Percentiles rank a stretch among this genome's conserved stretches.
Evolutionary conservation across 768 basidiomycete species (phyloP).

Genomic region (Pseudohyphozyma bogoriensis): DNA sequence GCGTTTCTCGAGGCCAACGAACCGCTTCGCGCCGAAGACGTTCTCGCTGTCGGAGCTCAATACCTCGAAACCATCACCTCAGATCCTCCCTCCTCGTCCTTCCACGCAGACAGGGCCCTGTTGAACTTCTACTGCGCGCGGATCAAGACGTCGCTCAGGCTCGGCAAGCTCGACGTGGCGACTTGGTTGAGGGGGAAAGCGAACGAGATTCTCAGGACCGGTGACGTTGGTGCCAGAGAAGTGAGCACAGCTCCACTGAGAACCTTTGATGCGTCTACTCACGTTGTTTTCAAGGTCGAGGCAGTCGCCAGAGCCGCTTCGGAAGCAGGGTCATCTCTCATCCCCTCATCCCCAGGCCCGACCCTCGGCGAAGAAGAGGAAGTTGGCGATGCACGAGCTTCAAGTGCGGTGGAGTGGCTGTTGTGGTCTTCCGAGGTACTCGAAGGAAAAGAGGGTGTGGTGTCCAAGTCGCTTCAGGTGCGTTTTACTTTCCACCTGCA

Average conservation of each 20-base stretch:
- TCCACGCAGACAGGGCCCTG: background rate
- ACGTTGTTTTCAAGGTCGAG: background rate
- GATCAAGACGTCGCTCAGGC: background rate
- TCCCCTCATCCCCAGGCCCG: background rate
- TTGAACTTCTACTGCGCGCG: constrained; percentile 8
- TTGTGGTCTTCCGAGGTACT: background rate
- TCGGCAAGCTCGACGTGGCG: background rate
- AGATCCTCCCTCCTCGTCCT: background rate
- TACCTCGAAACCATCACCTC: background rate
- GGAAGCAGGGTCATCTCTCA: background rate
- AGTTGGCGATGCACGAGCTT: background rate
- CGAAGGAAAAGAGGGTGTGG: background rate
- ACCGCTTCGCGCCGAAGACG: background rate
- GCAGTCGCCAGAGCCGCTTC: background rate
- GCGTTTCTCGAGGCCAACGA: background rate
- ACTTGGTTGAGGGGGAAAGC: constrained; percentile 1
- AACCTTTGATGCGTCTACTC: too few relatives aligned
- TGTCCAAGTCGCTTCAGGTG: background rate
- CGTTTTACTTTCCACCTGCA: background rate
- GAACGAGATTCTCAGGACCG: background rate
- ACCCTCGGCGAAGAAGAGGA: background rate
- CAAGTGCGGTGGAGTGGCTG: background rate
- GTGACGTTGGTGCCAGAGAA: background rate
- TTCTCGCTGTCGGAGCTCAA: background rate
- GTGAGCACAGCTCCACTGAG: background rate